Evolutionary conservation across 2,329 filamentous ascomycete species (phyloP), one percentile per base, ranked within the genome.

Genomic region (Aspergillus piperis): DNA sequence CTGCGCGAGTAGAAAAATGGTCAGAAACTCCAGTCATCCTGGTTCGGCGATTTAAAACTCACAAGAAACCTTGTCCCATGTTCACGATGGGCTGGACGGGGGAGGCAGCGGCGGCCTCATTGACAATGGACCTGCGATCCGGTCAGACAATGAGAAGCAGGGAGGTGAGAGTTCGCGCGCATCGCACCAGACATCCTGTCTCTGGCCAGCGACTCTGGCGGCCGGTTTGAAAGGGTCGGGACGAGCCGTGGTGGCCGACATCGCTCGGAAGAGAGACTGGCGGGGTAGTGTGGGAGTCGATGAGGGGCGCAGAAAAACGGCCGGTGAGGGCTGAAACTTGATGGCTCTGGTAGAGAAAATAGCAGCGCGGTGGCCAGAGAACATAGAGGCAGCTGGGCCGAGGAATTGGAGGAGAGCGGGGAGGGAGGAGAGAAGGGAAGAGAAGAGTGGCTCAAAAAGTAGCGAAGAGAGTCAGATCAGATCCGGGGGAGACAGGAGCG

Each of bases 31-130:
- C 36, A 25, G 19, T 15, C 36, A 47, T n/a, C 50, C 25, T 13
- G 41, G 32, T 30, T 11, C 32, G 38, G 23, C 41, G 59, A 44
- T 6, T 27, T 21, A 23, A 59, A 59, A 76, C 80, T 76, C 67
- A 82, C 80, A 81, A 82, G 68, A 82, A 82, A 3, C 86, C 86
- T 75, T 89, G 87, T 54, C 87, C 87, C 86, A 89, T 88, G 74
- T 89, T 89, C 62, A 88, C 84, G 62, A 88, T 87, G 54, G 86
- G 86, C 73, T 88, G 83, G 44, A 88, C 81, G 1, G 85, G 84
- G 19, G 85, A 87, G 49, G 84, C 83, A 11, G 85, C 84, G 4
- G 86, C 86, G 3, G 86, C 87, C 74, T 89, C 87, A 66, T 89
- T 89, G 73, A 89, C 84, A 65, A 89, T 88, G 17, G 85, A 84